Evolutionary conservation across 164 flowering plant genomes (phyloP).

Genomic region (Chimonanthus praecox): DNA sequence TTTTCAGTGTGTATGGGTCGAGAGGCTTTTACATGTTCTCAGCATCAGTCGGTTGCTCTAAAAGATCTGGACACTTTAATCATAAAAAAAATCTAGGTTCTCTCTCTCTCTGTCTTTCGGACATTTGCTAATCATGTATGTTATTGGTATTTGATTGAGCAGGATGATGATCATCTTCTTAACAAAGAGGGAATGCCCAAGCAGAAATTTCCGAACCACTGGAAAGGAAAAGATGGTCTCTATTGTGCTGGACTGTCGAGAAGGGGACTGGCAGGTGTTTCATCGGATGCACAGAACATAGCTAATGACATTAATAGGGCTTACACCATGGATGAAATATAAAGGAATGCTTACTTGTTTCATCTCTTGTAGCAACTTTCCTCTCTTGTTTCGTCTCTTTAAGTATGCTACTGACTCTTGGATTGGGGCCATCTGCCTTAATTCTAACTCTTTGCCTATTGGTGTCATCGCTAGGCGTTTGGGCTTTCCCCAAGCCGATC

Average conservation of each 20-base stretch:
- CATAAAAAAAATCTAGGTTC: background rate
- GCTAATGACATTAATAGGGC: constrained; percentile 46
- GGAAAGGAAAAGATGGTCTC: constrained; percentile 67
- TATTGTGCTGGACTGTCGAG: constrained; percentile 56
- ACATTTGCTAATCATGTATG: background rate
- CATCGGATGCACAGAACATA: constrained; percentile 42
- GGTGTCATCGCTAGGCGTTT: no score
- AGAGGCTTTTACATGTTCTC: background rate
- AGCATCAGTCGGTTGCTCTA: background rate
- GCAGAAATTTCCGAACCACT: constrained; percentile 41
- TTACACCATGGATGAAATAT: background rate
- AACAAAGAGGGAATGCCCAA: constrained; percentile 53
- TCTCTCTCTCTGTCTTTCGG: background rate
- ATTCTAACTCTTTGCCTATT: no score
- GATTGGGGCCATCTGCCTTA: no score
- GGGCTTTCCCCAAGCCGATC: no score
- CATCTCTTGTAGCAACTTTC: no score
- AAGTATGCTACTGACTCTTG: no score
- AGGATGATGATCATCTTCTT: constrained; percentile 51
- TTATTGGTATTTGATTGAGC: background rate
- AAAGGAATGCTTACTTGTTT: no score
- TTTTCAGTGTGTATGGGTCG: background rate
- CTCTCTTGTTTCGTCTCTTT: no score
- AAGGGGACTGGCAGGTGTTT: constrained; percentile 49
- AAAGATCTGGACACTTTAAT: background rate